Conservation (phyloP, 805 yeast species). For the Blastobotrys americana region DNA sequence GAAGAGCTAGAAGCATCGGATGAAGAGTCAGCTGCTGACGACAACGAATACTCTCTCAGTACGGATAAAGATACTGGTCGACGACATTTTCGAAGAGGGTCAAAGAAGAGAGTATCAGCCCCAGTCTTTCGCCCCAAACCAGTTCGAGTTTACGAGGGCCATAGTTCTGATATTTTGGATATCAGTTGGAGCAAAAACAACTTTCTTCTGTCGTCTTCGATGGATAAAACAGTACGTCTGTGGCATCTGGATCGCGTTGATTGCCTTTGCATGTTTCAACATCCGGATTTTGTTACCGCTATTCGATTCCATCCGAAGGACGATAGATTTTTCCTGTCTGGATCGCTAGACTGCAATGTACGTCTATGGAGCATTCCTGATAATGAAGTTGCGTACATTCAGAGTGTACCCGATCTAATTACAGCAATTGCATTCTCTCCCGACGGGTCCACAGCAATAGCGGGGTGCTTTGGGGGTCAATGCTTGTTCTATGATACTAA, state of each 20-base stretch:
- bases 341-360: constrained; percentile 67
- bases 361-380: constrained; percentile 86
- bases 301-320: constrained; percentile 77
- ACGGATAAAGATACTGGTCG: not conserved
- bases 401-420: constrained; percentile 56
- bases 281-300: constrained; percentile 76
- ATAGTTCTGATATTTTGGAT: constrained; percentile 61
- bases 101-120: constrained; percentile 39
- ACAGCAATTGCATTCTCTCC: constrained; percentile 74
- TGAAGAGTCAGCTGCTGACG: constrained; percentile 8
- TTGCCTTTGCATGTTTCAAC: constrained; percentile 57
- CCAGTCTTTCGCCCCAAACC: constrained; percentile 76
- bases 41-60: too few species aligned
- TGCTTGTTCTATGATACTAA: constrained; percentile 54
- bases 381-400: constrained; percentile 50
- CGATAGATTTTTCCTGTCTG: constrained; percentile 78
- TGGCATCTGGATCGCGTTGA: constrained; percentile 74
- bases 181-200: constrained; percentile 85
- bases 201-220: constrained; percentile 70
- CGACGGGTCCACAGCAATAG: constrained; percentile 47
- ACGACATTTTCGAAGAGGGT: constrained; percentile 4
- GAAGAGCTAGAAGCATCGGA: constrained; percentile 29
- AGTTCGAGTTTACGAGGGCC: constrained; percentile 53
- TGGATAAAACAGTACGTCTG: constrained; percentile 73
- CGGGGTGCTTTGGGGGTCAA: constrained; percentile 77